These are phyloP conservation scores for Fragosphaeria purpurea DNA, from an alignment of 2,329 filamentous ascomycete species.

Conservation along the genomic window DNA sequence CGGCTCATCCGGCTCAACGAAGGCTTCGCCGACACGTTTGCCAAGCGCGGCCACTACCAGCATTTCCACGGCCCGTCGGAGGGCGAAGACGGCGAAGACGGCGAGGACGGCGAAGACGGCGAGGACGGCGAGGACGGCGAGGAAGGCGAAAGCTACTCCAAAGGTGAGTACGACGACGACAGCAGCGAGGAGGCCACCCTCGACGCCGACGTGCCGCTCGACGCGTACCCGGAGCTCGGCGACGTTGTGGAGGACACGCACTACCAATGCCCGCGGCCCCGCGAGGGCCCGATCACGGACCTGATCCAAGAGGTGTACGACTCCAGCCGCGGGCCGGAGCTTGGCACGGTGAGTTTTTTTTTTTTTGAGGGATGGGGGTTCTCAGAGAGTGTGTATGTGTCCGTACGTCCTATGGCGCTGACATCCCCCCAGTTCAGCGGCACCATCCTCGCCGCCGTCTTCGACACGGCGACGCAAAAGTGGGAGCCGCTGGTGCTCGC, in stretches of 20 bases:
- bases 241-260: conserved; percentile 19
- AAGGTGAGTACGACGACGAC: background rate
- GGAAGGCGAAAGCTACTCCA: background rate
- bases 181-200: background rate
- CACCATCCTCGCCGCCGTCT: conserved; percentile 31
- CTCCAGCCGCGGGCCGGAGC: conserved; percentile 39
- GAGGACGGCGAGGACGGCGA: conserved; percentile 16
- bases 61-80: background rate
- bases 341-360: conserved; percentile 39
- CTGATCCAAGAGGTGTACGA: conserved; percentile 35
- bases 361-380: background rate
- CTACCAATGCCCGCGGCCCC: conserved; percentile 10
- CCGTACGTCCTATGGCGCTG: no score
- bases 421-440: conserved; percentile 23
- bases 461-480: conserved; percentile 43
- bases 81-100: conserved; percentile 6
- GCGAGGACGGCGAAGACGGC: conserved; percentile 14
- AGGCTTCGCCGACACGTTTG: conserved; percentile 21
- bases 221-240: conserved; percentile 14
- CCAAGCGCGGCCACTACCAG: conserved; percentile 19
- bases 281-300: conserved; percentile 25
- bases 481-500: conserved; percentile 38
- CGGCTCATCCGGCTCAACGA: conserved; percentile 28
- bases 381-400: background rate
- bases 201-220: background rate